phyloP scores from a whole-genome alignment of 2,329 filamentous ascomycete genomes.

The Gaeumannomyces tritici region DNA sequence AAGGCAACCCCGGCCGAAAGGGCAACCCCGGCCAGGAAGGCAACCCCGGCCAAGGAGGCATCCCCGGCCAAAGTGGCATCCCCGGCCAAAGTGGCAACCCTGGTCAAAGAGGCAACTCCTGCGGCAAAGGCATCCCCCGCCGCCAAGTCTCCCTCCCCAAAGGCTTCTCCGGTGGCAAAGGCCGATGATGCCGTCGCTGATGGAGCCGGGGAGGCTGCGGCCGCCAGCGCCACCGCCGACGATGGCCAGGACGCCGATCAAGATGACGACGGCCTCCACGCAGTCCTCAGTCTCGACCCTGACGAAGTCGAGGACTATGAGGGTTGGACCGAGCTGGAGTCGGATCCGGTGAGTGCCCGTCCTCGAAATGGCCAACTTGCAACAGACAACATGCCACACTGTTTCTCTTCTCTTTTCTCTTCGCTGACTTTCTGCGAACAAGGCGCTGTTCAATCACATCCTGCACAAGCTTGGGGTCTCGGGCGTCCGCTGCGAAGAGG shows the following conservation, averaged over 20 bases:
- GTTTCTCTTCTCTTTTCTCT: background rate
- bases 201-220: background rate
- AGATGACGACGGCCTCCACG: conserved; percentile 11
- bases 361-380: too few species aligned
- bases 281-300: conserved; percentile 34
- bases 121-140: too few species aligned
- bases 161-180: background rate
- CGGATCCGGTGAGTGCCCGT: conserved; percentile 61
- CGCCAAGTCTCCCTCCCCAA: background rate
- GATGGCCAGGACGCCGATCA: conserved; percentile 24
- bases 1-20: too few species aligned
- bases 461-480: conserved; percentile 68
- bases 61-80: too few species aligned
- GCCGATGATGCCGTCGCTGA: background rate
- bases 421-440: background rate
- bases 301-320: conserved; percentile 53
- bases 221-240: background rate
- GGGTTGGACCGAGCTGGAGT: conserved; percentile 79
- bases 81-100: too few species aligned
- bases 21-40: too few species aligned
- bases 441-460: conserved; percentile 83
- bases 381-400: too few species aligned
- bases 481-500: conserved; percentile 65
- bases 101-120: too few species aligned
- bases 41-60: too few species aligned